Evolutionary conservation across 192 early-diverging fungal genomes (phyloP).

Genomic region (Coemansia aciculifera): DNA sequence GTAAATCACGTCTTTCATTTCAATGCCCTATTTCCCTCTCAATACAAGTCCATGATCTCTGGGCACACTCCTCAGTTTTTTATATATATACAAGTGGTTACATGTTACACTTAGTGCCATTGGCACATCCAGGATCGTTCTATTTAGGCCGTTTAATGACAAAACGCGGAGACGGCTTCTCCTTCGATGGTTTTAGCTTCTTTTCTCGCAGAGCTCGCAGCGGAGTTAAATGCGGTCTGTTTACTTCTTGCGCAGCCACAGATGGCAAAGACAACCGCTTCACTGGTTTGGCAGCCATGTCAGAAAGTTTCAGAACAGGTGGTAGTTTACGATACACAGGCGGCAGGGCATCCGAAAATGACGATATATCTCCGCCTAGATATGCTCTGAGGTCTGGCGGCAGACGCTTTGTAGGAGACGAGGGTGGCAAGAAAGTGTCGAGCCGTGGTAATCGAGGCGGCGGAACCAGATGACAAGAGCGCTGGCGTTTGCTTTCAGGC

Average conservation of each 20-base stretch:
- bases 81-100: background rate
- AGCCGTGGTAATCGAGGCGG: background rate
- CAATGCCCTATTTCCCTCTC: no score
- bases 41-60: no score
- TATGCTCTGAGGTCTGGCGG: slow-evolving; percentile 4
- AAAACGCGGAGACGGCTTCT: background rate
- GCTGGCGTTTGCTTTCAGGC: slow-evolving; percentile 11
- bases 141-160: background rate
- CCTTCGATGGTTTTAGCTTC: slow-evolving; percentile 2
- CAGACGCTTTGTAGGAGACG: slow-evolving; percentile 13
- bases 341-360: slow-evolving; percentile 11
- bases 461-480: background rate
- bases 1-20: no score
- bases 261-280: background rate
- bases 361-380: slow-evolving; percentile 18
- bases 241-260: background rate
- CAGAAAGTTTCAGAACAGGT: background rate
- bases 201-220: slow-evolving; percentile 2
- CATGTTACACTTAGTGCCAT: background rate
- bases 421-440: slow-evolving; percentile 1
- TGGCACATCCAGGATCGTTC: background rate
- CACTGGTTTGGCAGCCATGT: background rate
- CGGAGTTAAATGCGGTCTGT: slow-evolving; percentile 1
- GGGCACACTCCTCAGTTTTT: no score
- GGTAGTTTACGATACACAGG: background rate